Evolutionary conservation across 192 early-diverging fungal species (phyloP).

Genomic region (Coemansia sp.): DNA sequence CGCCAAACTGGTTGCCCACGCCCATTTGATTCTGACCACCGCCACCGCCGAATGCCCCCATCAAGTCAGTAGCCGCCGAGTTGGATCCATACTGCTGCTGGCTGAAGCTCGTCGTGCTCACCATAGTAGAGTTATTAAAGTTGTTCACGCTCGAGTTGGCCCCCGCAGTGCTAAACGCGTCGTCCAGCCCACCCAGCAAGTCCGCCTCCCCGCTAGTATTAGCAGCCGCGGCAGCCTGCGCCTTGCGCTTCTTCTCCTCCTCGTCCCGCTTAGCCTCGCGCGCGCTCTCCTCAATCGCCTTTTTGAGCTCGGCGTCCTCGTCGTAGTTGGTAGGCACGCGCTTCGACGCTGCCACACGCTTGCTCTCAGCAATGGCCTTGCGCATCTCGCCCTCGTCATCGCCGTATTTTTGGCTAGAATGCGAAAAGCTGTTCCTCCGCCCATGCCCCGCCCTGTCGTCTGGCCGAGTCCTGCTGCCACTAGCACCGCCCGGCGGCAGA

Average conservation of each 20-base stretch:
- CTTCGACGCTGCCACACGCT: constrained; percentile 58
- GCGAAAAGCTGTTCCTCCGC: constrained; percentile 33
- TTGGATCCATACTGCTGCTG: constrained; percentile 35
- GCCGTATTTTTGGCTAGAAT: constrained; percentile 20
- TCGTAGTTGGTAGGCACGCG: constrained; percentile 44
- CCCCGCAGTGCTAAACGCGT: constrained; percentile 12
- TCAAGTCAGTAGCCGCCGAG: constrained; percentile 28
- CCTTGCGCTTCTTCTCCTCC: constrained; percentile 4
- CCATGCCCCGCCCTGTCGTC: constrained; percentile 16
- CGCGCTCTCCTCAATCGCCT: constrained; percentile 85
- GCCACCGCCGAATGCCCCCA: constrained; percentile 23
- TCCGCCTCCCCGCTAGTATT: constrained; percentile 27
- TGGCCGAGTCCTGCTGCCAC: constrained; percentile 1
- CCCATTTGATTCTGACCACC: constrained; percentile 10
- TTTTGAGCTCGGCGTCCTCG: constrained; percentile 69
- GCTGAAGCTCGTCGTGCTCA: constrained; percentile 30
- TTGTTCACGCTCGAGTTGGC: constrained; percentile 18
- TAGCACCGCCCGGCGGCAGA: constrained; percentile 13
- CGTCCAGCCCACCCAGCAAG: constrained; percentile 45
- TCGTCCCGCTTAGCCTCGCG: constrained; percentile 57
- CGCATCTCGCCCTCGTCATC: constrained; percentile 83
- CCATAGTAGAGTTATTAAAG: constrained; percentile 28
- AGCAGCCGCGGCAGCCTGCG: not conserved
- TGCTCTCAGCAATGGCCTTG: constrained; percentile 81
- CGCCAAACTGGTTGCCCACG: constrained; percentile 17